phyloP scores from a whole-genome alignment of 192 early-diverging fungal species.

The Coemansia sp. region DNA sequence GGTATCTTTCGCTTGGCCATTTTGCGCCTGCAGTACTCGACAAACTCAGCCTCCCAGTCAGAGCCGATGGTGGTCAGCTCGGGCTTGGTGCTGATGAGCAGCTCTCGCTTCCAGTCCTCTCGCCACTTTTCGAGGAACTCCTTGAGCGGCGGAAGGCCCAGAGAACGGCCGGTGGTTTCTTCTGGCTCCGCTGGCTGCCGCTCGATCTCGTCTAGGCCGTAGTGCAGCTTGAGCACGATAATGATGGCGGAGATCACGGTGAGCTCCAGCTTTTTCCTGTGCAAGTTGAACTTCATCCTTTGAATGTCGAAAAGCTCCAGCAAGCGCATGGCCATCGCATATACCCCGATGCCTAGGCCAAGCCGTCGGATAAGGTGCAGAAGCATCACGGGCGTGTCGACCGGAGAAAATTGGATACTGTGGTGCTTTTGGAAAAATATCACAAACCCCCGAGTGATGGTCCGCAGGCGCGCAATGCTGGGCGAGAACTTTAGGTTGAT shows the following conservation, averaged over 20 bases:
- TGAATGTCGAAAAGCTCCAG: conserved; percentile 9
- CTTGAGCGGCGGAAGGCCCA: conserved; percentile 24
- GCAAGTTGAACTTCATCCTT: neutral
- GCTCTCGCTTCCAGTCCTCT: conserved; percentile 28
- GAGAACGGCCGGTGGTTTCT: neutral
- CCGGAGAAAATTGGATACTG: conserved; percentile 17
- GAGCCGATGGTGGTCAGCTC: conserved; percentile 25
- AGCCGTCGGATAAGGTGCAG: conserved; percentile 27
- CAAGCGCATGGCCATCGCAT: conserved; percentile 30
- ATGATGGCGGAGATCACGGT: conserved; percentile 21
- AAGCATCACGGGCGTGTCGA: conserved; percentile 17
- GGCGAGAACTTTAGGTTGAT: conserved; percentile 19
- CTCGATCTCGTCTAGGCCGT: conserved; percentile 50
- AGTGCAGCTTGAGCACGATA: conserved; percentile 44
- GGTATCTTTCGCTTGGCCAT: conserved; percentile 9
- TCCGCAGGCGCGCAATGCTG: conserved; percentile 6
- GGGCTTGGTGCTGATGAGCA: conserved; percentile 24
- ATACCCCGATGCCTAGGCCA: conserved; percentile 18
- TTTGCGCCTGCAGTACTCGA: conserved; percentile 23
- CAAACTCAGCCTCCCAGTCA: conserved; percentile 30
- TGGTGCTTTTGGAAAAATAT: conserved; percentile 24
- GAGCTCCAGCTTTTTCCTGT: neutral
- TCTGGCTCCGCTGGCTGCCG: conserved; percentile 5
- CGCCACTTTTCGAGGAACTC: conserved; percentile 41
- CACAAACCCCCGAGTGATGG: conserved; percentile 10